Conservation (phyloP, 2,329 filamentous ascomycete genomes). For the Diplodia mutila region DNA sequence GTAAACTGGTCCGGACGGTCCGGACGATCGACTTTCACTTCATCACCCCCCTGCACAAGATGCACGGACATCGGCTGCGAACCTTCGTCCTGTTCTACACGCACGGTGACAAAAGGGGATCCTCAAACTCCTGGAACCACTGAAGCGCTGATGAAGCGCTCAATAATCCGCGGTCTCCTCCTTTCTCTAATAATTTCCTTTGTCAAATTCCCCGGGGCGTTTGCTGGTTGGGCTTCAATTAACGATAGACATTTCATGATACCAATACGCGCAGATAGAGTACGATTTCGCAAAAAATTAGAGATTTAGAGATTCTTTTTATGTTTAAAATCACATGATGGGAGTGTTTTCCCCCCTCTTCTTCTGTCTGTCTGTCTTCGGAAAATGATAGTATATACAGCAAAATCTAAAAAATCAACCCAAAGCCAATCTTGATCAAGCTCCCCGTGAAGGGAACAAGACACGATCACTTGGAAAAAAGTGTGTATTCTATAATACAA, state of each 20-base stretch:
- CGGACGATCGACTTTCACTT: neutral
- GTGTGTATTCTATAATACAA: neutral
- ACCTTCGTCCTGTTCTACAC: neutral
- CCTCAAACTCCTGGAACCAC: neutral
- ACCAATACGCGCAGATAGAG: too few species aligned
- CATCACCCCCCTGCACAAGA: neutral
- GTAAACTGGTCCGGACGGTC: neutral
- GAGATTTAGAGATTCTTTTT: too few species aligned
- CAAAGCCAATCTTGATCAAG: neutral
- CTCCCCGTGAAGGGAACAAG: neutral
- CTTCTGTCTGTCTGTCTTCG: neutral
- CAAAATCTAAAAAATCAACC: neutral
- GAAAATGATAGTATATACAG: neutral
- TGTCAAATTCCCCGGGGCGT: too few species aligned
- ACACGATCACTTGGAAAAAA: neutral
- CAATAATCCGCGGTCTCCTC: too few species aligned
- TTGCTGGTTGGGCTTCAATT: too few species aligned
- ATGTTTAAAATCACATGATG: too few species aligned
- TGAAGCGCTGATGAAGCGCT: too few species aligned
- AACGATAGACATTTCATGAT: too few species aligned
- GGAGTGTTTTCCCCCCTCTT: neutral
- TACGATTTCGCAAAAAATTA: too few species aligned
- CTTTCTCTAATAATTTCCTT: neutral
- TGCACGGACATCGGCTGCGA: neutral
- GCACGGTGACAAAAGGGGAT: neutral